Evolutionary conservation across 1,284 basidiomycete species (phyloP), one percentile per base, ranked within the genome.

Genomic region (Afroboletus lepidellus): DNA sequence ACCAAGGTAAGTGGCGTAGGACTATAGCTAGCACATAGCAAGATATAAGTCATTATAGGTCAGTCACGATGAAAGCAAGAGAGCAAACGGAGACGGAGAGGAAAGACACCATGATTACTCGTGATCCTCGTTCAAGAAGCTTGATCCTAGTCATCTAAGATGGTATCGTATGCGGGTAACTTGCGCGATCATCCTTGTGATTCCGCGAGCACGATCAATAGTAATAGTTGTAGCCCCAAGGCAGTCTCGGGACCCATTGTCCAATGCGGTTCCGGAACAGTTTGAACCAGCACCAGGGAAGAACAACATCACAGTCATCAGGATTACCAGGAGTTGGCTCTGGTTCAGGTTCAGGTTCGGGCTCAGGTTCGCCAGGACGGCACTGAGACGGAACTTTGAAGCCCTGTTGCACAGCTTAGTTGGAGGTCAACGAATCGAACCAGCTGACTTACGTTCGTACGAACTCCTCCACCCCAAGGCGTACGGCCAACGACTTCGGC

Each of bases 381-480:
- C 71, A 75, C 12, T 57, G 50, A 11, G 57, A 47, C 8, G 69
- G 66, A n/a, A 66, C 62, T 18, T 48, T 47, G 50, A 48, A 29
- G 15, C 72, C 72, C 70, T 72, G 44, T 49, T 39, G 27, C 29
- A 2, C 0, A 1, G 29, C n/a, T 60, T 5, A 60, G 18, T 11
- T 2, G 5, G 3, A 16, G 9, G n/a, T 6, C 0, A 3, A 23
- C 34, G 39, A 12, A 3, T 5, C 16, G 12, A 30, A 4, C 8
- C 23, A 3, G 2, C 20, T 0, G 1, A 70, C 77, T 57, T 57
- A 79, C 85, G 53, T 87, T 74, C 15, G 75, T 77, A 49, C 87
- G 76, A 45, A 85, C 69, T 60, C 94, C 95, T 79, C 93, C 92
- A 62, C 94, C 94, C 95, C 94, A 97, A n/a, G 94, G 94, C 6